Conservation (phyloP, 2,329 filamentous ascomycete species). For the Aspergillus sp. region DNA sequence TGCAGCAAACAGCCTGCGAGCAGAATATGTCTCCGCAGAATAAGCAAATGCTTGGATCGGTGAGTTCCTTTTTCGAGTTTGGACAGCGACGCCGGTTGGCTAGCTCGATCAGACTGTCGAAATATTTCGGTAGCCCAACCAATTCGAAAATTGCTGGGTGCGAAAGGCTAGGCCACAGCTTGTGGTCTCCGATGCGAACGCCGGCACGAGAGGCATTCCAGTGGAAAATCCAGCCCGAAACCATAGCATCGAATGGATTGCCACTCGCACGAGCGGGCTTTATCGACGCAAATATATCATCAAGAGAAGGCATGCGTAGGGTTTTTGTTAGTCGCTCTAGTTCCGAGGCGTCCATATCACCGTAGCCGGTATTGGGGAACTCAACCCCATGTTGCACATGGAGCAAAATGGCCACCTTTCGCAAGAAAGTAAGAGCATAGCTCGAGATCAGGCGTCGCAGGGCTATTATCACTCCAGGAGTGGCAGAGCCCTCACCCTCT, state of each 20-base stretch:
- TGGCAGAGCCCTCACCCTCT: constrained; percentile 36
- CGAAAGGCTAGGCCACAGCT: constrained; percentile 54
- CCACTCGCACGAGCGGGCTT: constrained; percentile 40
- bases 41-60: constrained; percentile 86
- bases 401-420: constrained; percentile 80
- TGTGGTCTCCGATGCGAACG: constrained; percentile 32
- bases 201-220: constrained; percentile 37
- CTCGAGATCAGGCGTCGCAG: constrained; percentile 58
- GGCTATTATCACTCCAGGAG: constrained; percentile 32
- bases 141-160: constrained; percentile 95
- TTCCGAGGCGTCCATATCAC: constrained; percentile 68
- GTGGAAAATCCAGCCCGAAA: constrained; percentile 69
- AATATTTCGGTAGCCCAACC: constrained; percentile 86
- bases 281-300: constrained; percentile 70
- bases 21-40: constrained; percentile 98
- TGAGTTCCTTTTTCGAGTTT: constrained; percentile 85
- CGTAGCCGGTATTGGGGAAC: constrained; percentile 69
- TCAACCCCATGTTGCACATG: constrained; percentile 87
- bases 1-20: constrained; percentile 88
- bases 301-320: constrained; percentile 73
- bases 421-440: constrained; percentile 86
- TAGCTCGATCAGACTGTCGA: constrained; percentile 89
- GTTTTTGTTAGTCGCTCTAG: constrained; percentile 76
- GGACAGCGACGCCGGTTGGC: constrained; percentile 81
- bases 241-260: constrained; percentile 50